Evolutionary conservation across 1,284 basidiomycete species (phyloP).

Genomic region (Ceratobasidium papillatum): DNA sequence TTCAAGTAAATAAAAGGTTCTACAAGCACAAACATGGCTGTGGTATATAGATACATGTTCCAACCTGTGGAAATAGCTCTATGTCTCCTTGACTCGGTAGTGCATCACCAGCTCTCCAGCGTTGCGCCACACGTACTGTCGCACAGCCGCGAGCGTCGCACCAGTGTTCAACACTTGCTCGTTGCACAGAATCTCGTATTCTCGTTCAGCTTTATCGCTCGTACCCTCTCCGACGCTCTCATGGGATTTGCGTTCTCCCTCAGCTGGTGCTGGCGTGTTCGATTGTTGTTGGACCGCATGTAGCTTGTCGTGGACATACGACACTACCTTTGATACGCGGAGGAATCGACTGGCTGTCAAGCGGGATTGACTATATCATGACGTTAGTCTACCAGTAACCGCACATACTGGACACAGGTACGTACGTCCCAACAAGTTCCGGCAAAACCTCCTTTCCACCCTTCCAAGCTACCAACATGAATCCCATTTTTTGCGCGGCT

Average conservation of each 20-base stretch:
- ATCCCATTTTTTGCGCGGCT: constrained; percentile 77
- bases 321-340: constrained; percentile 82
- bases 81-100: constrained; percentile 69
- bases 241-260: neutral
- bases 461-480: constrained; percentile 83
- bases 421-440: constrained; percentile 78
- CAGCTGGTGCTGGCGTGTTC: neutral
- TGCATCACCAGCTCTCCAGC: constrained; percentile 82
- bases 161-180: constrained; percentile 79
- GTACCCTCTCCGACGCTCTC: neutral
- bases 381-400: constrained; percentile 43
- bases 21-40: too few relatives aligned
- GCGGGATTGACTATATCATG: constrained; percentile 71
- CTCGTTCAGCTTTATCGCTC: neutral
- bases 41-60: neutral
- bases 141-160: constrained; percentile 88
- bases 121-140: constrained; percentile 87
- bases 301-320: constrained; percentile 65
- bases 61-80: neutral
- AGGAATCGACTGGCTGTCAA: constrained; percentile 88
- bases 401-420: constrained; percentile 40
- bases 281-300: neutral
- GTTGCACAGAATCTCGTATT: constrained; percentile 88
- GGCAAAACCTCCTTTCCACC: constrained; percentile 68
- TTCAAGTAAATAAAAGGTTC: neutral